Evolutionary conservation across 495 filamentous ascomycete genomes (phyloP).

Genomic region (Penicillium cinerascens): DNA sequence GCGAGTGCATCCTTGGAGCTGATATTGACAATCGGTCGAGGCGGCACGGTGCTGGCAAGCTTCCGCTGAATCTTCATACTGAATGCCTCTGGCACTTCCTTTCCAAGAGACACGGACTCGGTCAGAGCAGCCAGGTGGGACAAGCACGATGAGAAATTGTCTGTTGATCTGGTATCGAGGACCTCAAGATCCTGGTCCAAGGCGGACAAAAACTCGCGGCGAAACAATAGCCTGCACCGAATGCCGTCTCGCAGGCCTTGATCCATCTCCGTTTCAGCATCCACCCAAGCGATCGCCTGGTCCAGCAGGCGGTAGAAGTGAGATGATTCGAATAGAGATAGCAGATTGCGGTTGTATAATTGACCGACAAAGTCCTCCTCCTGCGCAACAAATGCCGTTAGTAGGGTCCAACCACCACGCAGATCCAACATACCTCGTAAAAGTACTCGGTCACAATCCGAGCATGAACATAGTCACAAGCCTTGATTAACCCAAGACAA

Average conservation of each 20-base stretch:
- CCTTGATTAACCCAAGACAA: constrained; percentile 78
- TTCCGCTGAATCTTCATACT: constrained; percentile 86
- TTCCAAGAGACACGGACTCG: constrained; percentile 58
- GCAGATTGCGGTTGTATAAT: constrained; percentile 74
- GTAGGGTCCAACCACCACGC: background rate
- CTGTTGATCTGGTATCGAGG: constrained; percentile 34
- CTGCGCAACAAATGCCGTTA: constrained; percentile 36
- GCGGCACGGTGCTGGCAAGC: constrained; percentile 87
- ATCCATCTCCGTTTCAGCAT: constrained; percentile 44
- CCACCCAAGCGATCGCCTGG: constrained; percentile 54
- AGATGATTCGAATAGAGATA: constrained; percentile 57
- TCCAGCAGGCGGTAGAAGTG: constrained; percentile 59
- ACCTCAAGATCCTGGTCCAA: constrained; percentile 45
- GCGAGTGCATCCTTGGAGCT: constrained; percentile 66
- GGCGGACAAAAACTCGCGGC: constrained; percentile 57
- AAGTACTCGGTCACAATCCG: constrained; percentile 74
- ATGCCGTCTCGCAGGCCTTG: constrained; percentile 58
- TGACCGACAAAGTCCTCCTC: constrained; percentile 96
- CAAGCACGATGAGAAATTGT: constrained; percentile 42
- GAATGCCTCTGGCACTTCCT: constrained; percentile 70
- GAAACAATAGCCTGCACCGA: constrained; percentile 57
- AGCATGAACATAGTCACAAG: constrained; percentile 74
- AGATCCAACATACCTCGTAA: constrained; percentile 65
- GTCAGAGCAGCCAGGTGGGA: constrained; percentile 48
- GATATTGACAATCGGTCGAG: constrained; percentile 80